phyloP scores from a whole-genome alignment of 257 asterid species.

The Ocimum tenuiflorum region DNA sequence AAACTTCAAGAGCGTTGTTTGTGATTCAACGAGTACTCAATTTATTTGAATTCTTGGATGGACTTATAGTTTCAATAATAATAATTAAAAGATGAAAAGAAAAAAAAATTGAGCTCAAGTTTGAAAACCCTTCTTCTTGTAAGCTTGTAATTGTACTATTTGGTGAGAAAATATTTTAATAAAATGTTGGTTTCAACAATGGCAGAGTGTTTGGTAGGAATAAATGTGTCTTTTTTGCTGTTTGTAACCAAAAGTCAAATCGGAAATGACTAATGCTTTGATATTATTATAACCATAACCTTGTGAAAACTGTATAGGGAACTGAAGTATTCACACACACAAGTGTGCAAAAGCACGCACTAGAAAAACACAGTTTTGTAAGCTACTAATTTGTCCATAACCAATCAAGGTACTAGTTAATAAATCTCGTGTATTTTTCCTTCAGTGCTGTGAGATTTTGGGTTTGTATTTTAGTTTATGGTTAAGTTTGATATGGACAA shows the following conservation, averaged over 20 bases:
- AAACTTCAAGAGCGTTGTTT: background rate
- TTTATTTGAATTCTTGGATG: conserved; percentile 12
- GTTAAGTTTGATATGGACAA: conserved; percentile 36
- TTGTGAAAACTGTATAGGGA: conserved; percentile 23
- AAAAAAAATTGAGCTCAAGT: conserved; percentile 13
- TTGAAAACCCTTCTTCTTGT: conserved; percentile 42
- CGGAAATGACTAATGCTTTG: conserved; percentile 3
- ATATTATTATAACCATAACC: background rate
- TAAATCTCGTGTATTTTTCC: conserved; percentile 14
- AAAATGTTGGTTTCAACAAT: conserved; percentile 32
- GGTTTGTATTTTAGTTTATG: conserved; percentile 34
- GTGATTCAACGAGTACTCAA: background rate
- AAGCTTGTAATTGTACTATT: conserved; percentile 37
- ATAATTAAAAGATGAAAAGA: background rate
- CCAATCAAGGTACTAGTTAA: conserved; percentile 20
- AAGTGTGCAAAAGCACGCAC: conserved; percentile 10
- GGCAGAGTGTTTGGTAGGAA: conserved; percentile 42
- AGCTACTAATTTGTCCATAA: conserved; percentile 34
- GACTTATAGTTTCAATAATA: conserved; percentile 22
- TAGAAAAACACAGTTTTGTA: conserved; percentile 23
- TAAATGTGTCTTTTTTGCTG: conserved; percentile 26
- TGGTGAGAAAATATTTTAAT: background rate
- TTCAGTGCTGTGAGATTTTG: conserved; percentile 19
- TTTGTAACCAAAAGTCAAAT: conserved; percentile 32
- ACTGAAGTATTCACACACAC: conserved; percentile 20